phyloP scores from a whole-genome alignment of 495 filamentous ascomycete species.

The Penicillium dipodomyicola region DNA sequence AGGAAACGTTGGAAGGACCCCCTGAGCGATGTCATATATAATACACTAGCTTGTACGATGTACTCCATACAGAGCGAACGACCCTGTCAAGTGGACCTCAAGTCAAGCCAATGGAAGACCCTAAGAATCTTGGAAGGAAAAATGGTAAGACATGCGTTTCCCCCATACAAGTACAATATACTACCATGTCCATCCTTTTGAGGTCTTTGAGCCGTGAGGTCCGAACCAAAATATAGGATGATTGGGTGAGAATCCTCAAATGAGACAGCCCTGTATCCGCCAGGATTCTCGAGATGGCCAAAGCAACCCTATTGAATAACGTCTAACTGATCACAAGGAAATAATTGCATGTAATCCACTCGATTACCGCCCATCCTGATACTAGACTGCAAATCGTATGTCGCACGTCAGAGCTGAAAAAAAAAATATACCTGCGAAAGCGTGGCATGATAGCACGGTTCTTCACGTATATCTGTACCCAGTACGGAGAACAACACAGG shows the following conservation, averaged over 20 bases:
- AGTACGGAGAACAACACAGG: background rate
- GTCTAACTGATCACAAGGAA: background rate
- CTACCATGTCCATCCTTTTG: slow-evolving; percentile 1
- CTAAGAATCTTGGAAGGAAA: slow-evolving; percentile 33
- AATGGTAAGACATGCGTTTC: slow-evolving; percentile 18
- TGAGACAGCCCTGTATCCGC: background rate
- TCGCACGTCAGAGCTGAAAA: slow-evolving; percentile 5
- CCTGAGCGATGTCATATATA: slow-evolving; percentile 2
- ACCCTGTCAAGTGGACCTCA: slow-evolving; percentile 29
- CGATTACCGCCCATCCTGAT: background rate
- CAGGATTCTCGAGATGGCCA: background rate
- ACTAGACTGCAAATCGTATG: background rate
- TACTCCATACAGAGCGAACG: slow-evolving; percentile 11
- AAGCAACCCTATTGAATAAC: background rate
- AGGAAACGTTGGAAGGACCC: slow-evolving; percentile 3
- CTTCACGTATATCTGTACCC: background rate
- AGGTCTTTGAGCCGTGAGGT: slow-evolving; percentile 1
- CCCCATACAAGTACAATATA: background rate
- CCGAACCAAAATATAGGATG: background rate
- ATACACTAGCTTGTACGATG: background rate
- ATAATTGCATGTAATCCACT: background rate
- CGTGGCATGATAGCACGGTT: background rate
- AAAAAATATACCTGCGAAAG: background rate
- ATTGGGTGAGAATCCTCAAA: background rate
- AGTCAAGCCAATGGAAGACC: slow-evolving; percentile 33